Conservation (phyloP, 2,329 filamentous ascomycete species). For the Leptographium wingfieldii region DNA sequence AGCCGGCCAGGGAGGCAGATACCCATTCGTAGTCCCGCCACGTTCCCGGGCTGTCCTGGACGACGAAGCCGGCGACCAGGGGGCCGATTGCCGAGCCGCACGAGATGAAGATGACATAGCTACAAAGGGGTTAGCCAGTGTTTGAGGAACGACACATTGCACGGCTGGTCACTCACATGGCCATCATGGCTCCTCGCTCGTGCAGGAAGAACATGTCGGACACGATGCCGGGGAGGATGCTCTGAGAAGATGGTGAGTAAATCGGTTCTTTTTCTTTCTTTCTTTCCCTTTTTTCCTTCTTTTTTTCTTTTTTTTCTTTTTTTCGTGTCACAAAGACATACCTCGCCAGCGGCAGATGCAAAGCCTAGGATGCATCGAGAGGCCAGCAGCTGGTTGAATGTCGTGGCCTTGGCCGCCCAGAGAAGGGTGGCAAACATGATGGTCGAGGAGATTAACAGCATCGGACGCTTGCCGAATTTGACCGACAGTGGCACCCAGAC, state of each 20-base stretch:
- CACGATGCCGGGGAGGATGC: slow-evolving; percentile 8
- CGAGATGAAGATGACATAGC: slow-evolving; percentile 7
- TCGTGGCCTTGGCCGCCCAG: slow-evolving; percentile 20
- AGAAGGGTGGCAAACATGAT: slow-evolving; percentile 19
- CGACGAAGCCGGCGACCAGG: slow-evolving; percentile 4
- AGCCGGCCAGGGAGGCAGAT: slow-evolving; percentile 1
- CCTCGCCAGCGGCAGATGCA: slow-evolving; percentile 9
- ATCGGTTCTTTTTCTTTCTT: neutral
- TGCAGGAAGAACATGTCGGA: slow-evolving; percentile 9
- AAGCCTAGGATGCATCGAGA: slow-evolving; percentile 21
- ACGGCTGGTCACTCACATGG: neutral
- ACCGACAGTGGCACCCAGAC: slow-evolving; percentile 23
- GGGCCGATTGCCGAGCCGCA: slow-evolving; percentile 7
- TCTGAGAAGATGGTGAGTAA: neutral
- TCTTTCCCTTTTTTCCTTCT: too few relatives aligned
- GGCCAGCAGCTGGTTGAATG: slow-evolving; percentile 19
- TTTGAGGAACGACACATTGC: neutral
- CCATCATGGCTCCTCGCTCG: slow-evolving; percentile 8
- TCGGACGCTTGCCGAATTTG: slow-evolving; percentile 23
- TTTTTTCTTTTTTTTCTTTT: too few relatives aligned
- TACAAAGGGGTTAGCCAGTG: neutral
- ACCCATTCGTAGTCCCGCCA: slow-evolving; percentile 8
- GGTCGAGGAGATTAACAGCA: slow-evolving; percentile 19
- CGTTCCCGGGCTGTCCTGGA: slow-evolving; percentile 2
- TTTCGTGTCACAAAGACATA: neutral